Percentiles rank a stretch among this genome's conserved stretches.
Evolutionary conservation across 257 asterid genomes (phyloP).

Genomic region (Solanum sejunctum): DNA sequence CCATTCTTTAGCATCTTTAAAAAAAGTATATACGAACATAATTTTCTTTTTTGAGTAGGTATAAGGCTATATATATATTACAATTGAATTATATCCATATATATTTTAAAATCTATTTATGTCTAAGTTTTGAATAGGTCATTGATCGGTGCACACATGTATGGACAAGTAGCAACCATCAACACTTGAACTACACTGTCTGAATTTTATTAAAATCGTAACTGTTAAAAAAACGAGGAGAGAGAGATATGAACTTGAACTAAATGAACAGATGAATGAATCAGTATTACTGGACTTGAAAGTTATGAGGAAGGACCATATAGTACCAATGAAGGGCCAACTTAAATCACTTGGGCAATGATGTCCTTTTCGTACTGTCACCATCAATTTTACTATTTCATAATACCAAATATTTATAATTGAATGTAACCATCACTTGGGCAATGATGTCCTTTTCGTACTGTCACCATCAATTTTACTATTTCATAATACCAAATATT

Average conservation of each 20-base stretch:
- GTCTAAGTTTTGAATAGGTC: no score
- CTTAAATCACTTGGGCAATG: constrained; percentile 91
- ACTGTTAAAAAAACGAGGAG: background rate
- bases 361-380: constrained; percentile 13
- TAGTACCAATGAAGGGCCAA: constrained; percentile 82
- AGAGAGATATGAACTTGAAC: constrained; percentile 32
- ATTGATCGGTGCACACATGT: no score
- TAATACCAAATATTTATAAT: constrained; percentile 34
- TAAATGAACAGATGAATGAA: constrained; percentile 42
- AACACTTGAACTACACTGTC: no score
- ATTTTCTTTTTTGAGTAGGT: background rate
- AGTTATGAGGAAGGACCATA: constrained; percentile 83
- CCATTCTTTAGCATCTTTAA: background rate
- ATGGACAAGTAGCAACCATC: no score
- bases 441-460: constrained; percentile 32
- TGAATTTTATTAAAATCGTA: no score
- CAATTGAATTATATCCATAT: no score
- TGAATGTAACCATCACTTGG: constrained; percentile 51
- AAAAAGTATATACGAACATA: background rate
- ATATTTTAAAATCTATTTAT: no score
- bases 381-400: constrained; percentile 34
- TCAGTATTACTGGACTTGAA: constrained; percentile 66
- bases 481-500: constrained; percentile 38
- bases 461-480: constrained; percentile 25
- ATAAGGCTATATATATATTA: background rate